Evolutionary conservation across 192 early-diverging fungal species (phyloP).

Genomic region (Coemansia sp.): DNA sequence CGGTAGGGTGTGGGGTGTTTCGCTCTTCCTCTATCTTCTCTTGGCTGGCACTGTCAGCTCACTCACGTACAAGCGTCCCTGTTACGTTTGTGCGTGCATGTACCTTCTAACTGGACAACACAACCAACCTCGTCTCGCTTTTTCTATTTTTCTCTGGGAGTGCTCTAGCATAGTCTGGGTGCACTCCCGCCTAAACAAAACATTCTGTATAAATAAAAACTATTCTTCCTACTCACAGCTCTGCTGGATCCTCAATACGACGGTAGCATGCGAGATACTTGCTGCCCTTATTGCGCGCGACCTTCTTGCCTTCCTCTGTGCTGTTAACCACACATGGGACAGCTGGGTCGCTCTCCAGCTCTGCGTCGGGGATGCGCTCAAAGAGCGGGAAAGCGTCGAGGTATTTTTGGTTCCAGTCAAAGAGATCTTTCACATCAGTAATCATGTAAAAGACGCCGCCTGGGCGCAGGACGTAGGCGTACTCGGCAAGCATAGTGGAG

Average conservation of each 20-base stretch:
- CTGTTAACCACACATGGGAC: constrained; percentile 77
- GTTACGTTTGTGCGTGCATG: constrained; percentile 4
- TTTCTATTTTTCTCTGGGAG: constrained; percentile 3
- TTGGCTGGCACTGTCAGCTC: constrained; percentile 2
- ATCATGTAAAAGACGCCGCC: constrained; percentile 96
- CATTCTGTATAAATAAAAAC: constrained; percentile 37
- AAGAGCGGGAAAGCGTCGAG: constrained; percentile 93
- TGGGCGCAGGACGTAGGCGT: constrained; percentile 87
- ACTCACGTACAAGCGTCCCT: not conserved
- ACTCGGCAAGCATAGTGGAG: constrained; percentile 84
- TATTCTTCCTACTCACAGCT: not conserved
- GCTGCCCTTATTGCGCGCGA: constrained; percentile 90
- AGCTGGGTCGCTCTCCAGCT: constrained; percentile 79
- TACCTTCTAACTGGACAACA: constrained; percentile 5
- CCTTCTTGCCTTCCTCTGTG: constrained; percentile 99
- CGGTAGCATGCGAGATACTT: constrained; percentile 90
- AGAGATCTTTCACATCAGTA: constrained; percentile 90
- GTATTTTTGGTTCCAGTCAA: constrained; percentile 95
- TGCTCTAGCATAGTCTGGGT: not conserved
- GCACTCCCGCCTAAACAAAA: constrained; percentile 18
- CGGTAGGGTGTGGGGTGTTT: not conserved
- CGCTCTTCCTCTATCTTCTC: not conserved
- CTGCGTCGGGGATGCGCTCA: constrained; percentile 75
- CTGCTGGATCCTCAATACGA: constrained; percentile 63
- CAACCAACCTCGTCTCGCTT: not conserved